Percentiles rank a stretch among this genome's conserved stretches.
These are phyloP conservation scores for Solanum sitiens DNA, from an alignment of 257 asterid species.

Conservation along the genomic window DNA sequence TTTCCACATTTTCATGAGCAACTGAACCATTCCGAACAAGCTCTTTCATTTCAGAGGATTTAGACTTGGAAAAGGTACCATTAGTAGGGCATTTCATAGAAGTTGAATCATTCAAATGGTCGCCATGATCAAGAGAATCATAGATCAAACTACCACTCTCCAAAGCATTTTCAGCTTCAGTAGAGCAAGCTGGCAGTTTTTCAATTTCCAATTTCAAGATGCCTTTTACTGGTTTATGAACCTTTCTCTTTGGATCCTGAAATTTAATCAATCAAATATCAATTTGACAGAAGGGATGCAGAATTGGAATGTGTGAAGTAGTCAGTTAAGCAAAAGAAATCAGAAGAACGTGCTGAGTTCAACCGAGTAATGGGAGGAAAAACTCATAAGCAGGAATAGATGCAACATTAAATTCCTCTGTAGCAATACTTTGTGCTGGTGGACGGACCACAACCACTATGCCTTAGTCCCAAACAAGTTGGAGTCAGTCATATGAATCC, in stretches of 20 bases:
- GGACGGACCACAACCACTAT: background rate
- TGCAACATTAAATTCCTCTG: background rate
- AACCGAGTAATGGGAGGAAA: background rate
- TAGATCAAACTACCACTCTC: slow-evolving; percentile 38
- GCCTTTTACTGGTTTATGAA: slow-evolving; percentile 96
- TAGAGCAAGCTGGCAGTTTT: slow-evolving; percentile 62
- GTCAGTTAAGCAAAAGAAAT: background rate
- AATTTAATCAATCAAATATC: background rate
- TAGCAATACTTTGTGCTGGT: background rate
- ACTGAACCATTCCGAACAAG: slow-evolving; percentile 63
- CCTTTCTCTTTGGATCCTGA: slow-evolving; percentile 94
- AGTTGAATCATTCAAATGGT: slow-evolving; percentile 22
- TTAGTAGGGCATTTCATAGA: slow-evolving; percentile 30
- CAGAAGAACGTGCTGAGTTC: background rate
- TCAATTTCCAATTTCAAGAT: slow-evolving; percentile 86
- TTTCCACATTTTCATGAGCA: slow-evolving; percentile 36
- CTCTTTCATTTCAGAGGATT: slow-evolving; percentile 38
- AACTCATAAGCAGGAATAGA: background rate
- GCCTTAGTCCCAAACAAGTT: background rate
- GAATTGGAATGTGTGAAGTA: background rate
- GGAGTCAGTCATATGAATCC: background rate
- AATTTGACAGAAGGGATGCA: background rate
- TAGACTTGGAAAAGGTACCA: slow-evolving; percentile 40
- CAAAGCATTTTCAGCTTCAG: slow-evolving; percentile 47
- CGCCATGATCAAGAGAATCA: slow-evolving; percentile 47